Evolutionary conservation across 2,329 filamentous ascomycete genomes (phyloP), one percentile per base, ranked within the genome.

Genomic region (Ampelomyces quisqualis): DNA sequence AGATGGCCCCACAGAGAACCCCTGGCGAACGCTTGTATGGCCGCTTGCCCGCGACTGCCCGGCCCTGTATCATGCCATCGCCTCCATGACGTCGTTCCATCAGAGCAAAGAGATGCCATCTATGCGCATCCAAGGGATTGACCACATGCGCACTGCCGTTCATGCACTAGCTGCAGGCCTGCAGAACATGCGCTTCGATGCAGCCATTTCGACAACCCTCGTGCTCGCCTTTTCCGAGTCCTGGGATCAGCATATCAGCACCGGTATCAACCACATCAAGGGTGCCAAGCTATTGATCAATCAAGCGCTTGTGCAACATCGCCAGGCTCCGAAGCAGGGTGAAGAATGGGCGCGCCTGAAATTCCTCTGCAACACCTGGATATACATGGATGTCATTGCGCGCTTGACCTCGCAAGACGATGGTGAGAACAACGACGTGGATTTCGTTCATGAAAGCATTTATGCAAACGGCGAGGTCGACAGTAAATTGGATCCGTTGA

Each of bases 321-420:
- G 68, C 49, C 62, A 61, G 21, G 53, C 57, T 7, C 68, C 72
- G 27, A 55, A 70, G 34, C 58, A 56, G n/a, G 75, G 73, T 3
- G 60, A 65, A 15, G 64, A 68, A 32, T 59, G 62, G 49, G 69
- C 73, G 26, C 71, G 81, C 6, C 68, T 87, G 17, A 79, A 79
- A 40, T 87, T 87, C 53, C 70, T 88, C 13, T 84, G 81, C 67
- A 86, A 86, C 57, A 81, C 80, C 3, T 87, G 82, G 80, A 75
- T 86, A 6, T 88, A 87, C 55, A 84, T 86, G 77, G 82, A 86
- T 59, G 84, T 87, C 19, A 82, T 87, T 47, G 80, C 84, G 17
- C 77, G 83, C 10, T 68, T 88, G 34, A 86, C 82, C 0, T 82
- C 82, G 3, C 67, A 79, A 3, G 78, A 81, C 43, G 75, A 78